These are phyloP conservation scores for Lasiodiplodia sp. DNA, from an alignment of 2,329 filamentous ascomycete genomes.

Conservation along the genomic window DNA sequence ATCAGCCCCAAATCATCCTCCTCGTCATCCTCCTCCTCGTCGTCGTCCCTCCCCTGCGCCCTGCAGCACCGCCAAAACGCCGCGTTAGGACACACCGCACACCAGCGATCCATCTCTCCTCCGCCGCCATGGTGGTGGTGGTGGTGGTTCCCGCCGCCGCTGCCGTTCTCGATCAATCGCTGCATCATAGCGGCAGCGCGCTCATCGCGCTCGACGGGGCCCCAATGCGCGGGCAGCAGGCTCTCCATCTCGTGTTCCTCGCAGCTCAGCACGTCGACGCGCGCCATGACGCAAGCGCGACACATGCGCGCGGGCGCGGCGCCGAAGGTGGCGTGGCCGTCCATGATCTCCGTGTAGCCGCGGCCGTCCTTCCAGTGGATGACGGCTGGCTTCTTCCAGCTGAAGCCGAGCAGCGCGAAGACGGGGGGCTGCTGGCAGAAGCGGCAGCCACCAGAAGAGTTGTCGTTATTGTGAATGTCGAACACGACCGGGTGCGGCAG, in stretches of 20 bases:
- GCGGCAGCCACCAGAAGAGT: constrained; percentile 41
- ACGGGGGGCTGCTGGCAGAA: constrained; percentile 49
- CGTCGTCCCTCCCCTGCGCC: constrained; percentile 21
- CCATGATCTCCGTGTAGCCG: constrained; percentile 48
- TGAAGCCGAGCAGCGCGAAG: constrained; percentile 52
- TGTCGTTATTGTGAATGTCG: constrained; percentile 19
- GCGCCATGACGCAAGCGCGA: constrained; percentile 37
- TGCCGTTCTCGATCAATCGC: constrained; percentile 21
- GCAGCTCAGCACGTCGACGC: constrained; percentile 42
- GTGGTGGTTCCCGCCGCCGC: no score
- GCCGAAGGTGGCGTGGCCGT: constrained; percentile 45
- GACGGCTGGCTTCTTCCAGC: constrained; percentile 44
- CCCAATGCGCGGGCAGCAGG: neutral
- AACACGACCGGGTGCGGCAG: constrained; percentile 53
- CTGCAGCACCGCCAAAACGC: constrained; percentile 42
- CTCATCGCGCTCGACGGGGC: neutral
- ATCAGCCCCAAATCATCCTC: constrained; percentile 29
- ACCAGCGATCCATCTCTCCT: constrained; percentile 37
- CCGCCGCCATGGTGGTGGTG: no score
- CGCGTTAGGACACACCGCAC: constrained; percentile 46
- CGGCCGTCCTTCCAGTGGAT: constrained; percentile 44
- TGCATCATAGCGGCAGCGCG: neutral
- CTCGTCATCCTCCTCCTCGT: neutral
- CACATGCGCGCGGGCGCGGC: constrained; percentile 46
- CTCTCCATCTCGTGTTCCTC: neutral